These are phyloP conservation scores for Colletotrichum echinochloae DNA, from an alignment of 2,329 filamentous ascomycete species.

Conservation along the genomic window DNA sequence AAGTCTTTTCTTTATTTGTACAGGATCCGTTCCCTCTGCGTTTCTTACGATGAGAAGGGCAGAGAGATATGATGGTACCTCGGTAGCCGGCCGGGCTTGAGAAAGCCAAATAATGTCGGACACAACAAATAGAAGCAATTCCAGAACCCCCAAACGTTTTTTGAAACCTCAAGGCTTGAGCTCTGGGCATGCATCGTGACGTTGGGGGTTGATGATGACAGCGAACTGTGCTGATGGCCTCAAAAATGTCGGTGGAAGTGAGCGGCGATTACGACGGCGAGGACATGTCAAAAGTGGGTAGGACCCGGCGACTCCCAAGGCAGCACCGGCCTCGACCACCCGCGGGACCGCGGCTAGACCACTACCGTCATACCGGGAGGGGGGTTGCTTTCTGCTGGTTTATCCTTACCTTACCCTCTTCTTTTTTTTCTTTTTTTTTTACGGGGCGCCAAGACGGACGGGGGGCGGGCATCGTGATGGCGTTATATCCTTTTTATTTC, in stretches of 20 bases:
- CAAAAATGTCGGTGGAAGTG: conserved; percentile 26
- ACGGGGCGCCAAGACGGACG: too few relatives aligned
- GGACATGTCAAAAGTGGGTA: not conserved
- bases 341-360: not conserved
- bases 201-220: not conserved
- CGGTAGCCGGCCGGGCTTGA: conserved; percentile 35
- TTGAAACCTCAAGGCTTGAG: not conserved
- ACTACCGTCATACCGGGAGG: not conserved
- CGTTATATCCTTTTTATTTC: too few relatives aligned
- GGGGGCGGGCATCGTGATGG: too few relatives aligned
- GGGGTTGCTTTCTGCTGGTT: not conserved
- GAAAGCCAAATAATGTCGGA: conserved; percentile 28
- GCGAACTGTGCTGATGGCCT: not conserved
- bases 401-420: too few relatives aligned
- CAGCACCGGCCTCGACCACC: not conserved
- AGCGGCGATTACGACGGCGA: conserved; percentile 11
- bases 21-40: not conserved
- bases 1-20: conserved; percentile 7
- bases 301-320: too few relatives aligned
- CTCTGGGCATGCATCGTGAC: not conserved
- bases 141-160: conserved; percentile 20
- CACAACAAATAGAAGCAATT: conserved; percentile 29
- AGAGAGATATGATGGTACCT: not conserved
- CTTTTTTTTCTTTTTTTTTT: too few relatives aligned
- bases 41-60: not conserved